Evolutionary conservation across 1,139 yeast genomes (phyloP).

Genomic region (Waltiozyma sp.): DNA sequence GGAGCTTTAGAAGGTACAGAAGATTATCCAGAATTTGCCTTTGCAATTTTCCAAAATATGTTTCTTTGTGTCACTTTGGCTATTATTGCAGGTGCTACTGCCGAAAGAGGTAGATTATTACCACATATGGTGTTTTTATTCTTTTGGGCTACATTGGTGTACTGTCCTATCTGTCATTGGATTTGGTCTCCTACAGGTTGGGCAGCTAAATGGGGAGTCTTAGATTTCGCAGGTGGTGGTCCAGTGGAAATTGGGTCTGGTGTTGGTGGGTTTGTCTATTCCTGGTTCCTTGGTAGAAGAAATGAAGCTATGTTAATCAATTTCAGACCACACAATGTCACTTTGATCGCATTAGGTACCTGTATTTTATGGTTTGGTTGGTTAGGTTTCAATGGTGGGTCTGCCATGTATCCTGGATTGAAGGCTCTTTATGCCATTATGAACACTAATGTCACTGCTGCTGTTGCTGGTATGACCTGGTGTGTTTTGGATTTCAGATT

Average conservation of each 20-base stretch:
- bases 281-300: conserved; percentile 74
- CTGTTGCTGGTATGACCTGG: conserved; percentile 90
- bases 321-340: conserved; percentile 90
- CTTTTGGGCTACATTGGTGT: conserved; percentile 83
- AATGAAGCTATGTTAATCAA: conserved; percentile 77
- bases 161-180: conserved; percentile 92
- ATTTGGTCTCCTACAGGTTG: conserved; percentile 90
- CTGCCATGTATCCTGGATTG: conserved; percentile 50
- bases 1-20: conserved; percentile 29
- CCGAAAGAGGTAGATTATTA: conserved; percentile 83
- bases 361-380: conserved; percentile 68
- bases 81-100: conserved; percentile 88
- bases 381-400: conserved; percentile 83
- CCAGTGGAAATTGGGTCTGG: conserved; percentile 93
- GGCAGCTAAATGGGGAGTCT: conserved; percentile 85
- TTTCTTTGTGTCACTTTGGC: conserved; percentile 85
- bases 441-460: conserved; percentile 86
- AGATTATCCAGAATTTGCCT: conserved; percentile 71
- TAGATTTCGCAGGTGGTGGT: conserved; percentile 97
- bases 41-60: conserved; percentile 83
- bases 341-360: conserved; percentile 67
- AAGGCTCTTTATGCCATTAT: conserved; percentile 57
- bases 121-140: conserved; percentile 80
- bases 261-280: conserved; percentile 78
- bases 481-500: conserved; percentile 78